Base-by-base conservation (phyloP, 2,329 filamentous ascomycete species). In the Pseudogymnoascus sp. region DNA sequence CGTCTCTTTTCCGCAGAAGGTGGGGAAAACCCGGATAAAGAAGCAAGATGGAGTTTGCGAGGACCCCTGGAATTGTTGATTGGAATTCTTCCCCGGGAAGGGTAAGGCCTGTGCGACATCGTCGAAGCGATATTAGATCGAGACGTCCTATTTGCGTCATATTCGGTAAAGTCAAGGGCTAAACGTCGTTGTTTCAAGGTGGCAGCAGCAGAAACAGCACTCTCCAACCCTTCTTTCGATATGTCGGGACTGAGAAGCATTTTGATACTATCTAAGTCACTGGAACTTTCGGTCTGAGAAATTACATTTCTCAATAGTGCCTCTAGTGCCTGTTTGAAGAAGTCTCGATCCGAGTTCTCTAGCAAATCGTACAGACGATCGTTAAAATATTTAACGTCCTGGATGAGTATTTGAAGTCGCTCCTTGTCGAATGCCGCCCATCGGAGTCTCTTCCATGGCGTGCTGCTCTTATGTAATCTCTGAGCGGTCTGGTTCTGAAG, bases 401-500 rank as follows among this genome's bases (percentile, higher is more conserved):
- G 50, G 14, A 70, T 37, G 11, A 69, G 59, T 10, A 59, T 46
- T 31, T 64, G 44, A 23, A 67, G 59, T 7, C 64, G 65, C 11
- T 63, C 64, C 53, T 67, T 70, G 34, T 69, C 67, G 2, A 67
- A 62, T 18, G 67, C 64, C 10, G 67, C 67, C 69, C 68, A 70
- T 56, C 65, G 64, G 10, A 70, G 62, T 44, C 67, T 65, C 59
- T 64, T 69, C 34, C 56, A 44, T 14, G 64, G 34, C 38, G 18
- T 64, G 34, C 44, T 69, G 40, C 66, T 64, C 16, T 67, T 60
- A 36, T 66, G 66, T 8, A 69, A 53, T 31, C 63, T 64, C 21
- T 66, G 62, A 53, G 64, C 64, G 38, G 38, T 64, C 37, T 38
- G n/a, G 37, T 38, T 38, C 37, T 38, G 63, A 62, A 44, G 64